Base-by-base conservation (phyloP, 2,329 filamentous ascomycete genomes). In the Raffaelea ambrosiae region DNA sequence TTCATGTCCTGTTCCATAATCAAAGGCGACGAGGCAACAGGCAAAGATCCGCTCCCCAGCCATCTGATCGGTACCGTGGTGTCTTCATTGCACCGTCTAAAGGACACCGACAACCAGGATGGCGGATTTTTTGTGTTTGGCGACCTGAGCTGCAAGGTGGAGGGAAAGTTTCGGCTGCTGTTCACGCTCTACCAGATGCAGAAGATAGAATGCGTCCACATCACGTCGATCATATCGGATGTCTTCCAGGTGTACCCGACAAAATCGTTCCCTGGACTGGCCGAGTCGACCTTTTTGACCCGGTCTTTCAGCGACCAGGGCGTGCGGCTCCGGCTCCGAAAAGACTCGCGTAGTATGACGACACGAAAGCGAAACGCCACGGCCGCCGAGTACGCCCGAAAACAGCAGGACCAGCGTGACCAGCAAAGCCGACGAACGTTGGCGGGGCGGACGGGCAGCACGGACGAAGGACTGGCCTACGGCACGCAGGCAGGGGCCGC, bases 61-160 rank as follows among this genome's bases (percentile, higher is more conserved):
- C 74, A 77, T 40, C 67, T 89, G 50, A 75, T 82, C 35, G 88
- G 88, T 9, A 86, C 84, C 5, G 71, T 86, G 39, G 83, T 86
- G 5, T 94, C 88, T 2, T 94, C 88, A 9, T 72, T 93, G 43
- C 86, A 94, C 63, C 77, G 86, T 47, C 69, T 94, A 47, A 91
- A 93, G 63, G 86, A 94, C 60, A 74, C 79, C 3, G 75, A 84
- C 58, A 89, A 89, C 59, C 72, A 70, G 68, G 87, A 93, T 63
- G 85, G 85, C 11, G 88, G 83, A 1, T 94, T 89, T 66, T 95
- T 95, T 59, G 83, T 95, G n/a, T 95, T 94, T 64, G 86, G 86
- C 5, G 88, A 95, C 63, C 71, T 95, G 20, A 93, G 87, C 0
- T 81, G 91, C 51, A 84, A 84, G 60, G 71, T 81, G 21, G 79